Evolutionary conservation across 1,284 basidiomycete genomes (phyloP).

Genomic region (Mycena sp.): DNA sequence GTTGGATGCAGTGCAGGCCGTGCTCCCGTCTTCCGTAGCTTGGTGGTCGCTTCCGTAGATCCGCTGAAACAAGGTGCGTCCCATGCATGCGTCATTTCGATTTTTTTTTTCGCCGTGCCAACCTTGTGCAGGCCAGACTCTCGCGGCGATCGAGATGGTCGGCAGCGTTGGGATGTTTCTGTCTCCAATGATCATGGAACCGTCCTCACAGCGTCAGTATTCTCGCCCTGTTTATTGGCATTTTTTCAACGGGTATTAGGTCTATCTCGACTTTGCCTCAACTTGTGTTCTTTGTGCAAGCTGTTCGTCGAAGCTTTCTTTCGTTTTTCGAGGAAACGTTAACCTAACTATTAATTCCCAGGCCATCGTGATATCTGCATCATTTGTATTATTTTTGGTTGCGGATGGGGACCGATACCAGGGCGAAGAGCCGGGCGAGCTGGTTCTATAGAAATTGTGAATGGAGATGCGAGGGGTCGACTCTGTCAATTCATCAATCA

Average conservation of each 20-base stretch:
- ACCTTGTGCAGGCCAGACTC: slow-evolving; percentile 36
- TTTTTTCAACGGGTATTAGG: slow-evolving; percentile 9
- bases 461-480: too few species aligned
- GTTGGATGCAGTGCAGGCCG: slow-evolving; percentile 32
- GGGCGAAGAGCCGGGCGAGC: too few species aligned
- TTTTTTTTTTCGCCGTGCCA: background rate
- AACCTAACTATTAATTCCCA: background rate
- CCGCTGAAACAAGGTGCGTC: slow-evolving; percentile 42
- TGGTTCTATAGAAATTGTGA: too few species aligned
- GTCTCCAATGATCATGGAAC: slow-evolving; percentile 33
- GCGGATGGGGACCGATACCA: too few species aligned
- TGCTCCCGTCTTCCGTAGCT: slow-evolving; percentile 35
- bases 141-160: slow-evolving; percentile 44
- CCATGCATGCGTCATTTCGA: background rate
- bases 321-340: background rate
- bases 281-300: slow-evolving; percentile 34
- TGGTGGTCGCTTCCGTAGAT: slow-evolving; percentile 40
- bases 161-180: slow-evolving; percentile 33
- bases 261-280: slow-evolving; percentile 30
- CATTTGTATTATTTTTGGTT: background rate
- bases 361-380: background rate
- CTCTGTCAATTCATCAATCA: too few species aligned
- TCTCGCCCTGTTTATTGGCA: background rate
- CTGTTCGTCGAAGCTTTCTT: slow-evolving; percentile 19
- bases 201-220: slow-evolving; percentile 31